phyloP scores from a whole-genome alignment of 2,329 filamentous ascomycete genomes.

The Alternaria sp. region DNA sequence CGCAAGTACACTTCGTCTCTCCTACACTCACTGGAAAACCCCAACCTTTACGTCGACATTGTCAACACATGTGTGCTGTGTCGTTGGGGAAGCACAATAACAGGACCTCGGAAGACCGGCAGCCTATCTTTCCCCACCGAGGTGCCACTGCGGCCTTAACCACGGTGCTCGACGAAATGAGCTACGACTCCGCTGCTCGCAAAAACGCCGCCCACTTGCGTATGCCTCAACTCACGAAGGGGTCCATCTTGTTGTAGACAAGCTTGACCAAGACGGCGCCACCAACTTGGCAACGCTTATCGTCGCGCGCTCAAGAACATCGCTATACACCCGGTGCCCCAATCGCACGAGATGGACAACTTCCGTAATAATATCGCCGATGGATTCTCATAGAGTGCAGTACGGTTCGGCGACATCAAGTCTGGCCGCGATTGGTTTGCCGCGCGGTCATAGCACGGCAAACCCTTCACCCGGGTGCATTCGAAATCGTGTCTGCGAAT shows the following conservation, averaged over 20 bases:
- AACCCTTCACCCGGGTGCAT: not conserved
- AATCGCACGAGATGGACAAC: not conserved
- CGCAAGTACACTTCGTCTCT: not conserved
- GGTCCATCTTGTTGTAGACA: not conserved
- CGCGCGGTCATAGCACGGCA: not conserved
- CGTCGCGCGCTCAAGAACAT: not conserved
- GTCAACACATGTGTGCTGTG: not conserved
- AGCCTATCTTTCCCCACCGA: not conserved
- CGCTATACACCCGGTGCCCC: not conserved
- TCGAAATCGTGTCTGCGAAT: constrained; percentile 5
- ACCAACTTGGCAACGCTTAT: constrained; percentile 6
- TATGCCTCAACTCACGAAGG: not conserved
- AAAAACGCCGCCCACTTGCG: not conserved
- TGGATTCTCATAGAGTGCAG: not conserved
- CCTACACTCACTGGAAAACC: not conserved
- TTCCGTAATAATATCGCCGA: not conserved
- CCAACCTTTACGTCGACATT: not conserved
- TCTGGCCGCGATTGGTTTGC: not conserved
- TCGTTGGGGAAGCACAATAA: not conserved
- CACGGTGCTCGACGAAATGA: not conserved
- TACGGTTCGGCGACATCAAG: not conserved
- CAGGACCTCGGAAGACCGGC: not conserved
- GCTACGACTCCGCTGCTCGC: not conserved
- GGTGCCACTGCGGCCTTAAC: not conserved
- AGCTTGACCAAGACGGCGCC: not conserved